Base-by-base conservation (phyloP, 345 rosid species). In the Anacardium occidentale region DNA sequence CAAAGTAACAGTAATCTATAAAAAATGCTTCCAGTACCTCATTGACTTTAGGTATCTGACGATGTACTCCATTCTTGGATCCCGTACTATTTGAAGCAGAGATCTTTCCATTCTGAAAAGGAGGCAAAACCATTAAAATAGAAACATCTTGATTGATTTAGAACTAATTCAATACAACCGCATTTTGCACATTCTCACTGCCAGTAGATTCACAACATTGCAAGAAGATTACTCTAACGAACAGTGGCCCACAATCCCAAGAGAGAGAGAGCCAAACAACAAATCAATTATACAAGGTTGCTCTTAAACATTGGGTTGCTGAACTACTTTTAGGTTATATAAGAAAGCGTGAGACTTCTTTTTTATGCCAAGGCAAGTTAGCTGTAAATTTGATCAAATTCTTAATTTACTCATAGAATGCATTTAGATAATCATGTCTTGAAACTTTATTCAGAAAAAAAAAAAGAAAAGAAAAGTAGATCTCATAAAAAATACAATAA, bases 21-120 rank as follows among this genome's bases (percentile, higher is more conserved):
- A 45, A 12, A 32, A 64, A 57, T 32, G 67, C 20, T 29, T 66
- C 51, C 7, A 52, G 25, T 81, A 86, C 97, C 89, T 85, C 86
- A 78, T 78, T 89, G 32, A 80, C 82, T 81, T 68, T 88, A 51
- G 82, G 83, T 18, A 69, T 29, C 63, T 52, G 81, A 66, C 64
- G 70, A 32, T 21, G 69, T 10, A 68, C 80, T 37, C 82, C 85
- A 72, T 70, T 79, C 76, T 77, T 88, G 64, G 81, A n/a, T 45
- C 78, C 84, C 5, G 80, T 29, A 66, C 77, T 55, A 6, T 68
- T 72, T 2, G 89, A 75, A 18, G 86, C 65, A 69, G 82, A 79
- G 44, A 76, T 83, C 77, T 85, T 84, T 75, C 82, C 89, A 53
- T 67, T 83, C 97, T 95, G 85, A 83, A 77, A 71, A 34, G 65